These are phyloP conservation scores for Leptosphaerulina australis DNA, from an alignment of 2,329 filamentous ascomycete species.

Conservation along the genomic window DNA sequence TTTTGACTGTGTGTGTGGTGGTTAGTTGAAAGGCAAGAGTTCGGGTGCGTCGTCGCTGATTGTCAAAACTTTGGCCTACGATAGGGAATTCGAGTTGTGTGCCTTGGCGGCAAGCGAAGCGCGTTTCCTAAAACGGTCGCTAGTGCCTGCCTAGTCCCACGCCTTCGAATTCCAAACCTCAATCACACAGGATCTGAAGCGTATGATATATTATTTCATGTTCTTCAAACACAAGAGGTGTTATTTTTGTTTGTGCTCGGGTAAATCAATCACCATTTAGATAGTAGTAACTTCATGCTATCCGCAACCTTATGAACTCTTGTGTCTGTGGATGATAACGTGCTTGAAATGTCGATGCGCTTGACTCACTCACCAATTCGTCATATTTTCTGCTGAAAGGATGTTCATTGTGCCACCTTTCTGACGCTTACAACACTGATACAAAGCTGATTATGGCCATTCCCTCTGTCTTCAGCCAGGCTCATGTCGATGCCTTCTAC, in stretches of 20 bases:
- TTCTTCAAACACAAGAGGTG: too few relatives aligned
- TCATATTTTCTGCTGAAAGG: not conserved
- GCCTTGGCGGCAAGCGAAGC: slow-evolving; percentile 8
- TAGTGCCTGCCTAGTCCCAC: slow-evolving; percentile 1
- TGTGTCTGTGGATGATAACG: slow-evolving; percentile 9
- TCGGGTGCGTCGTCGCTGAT: slow-evolving; percentile 41
- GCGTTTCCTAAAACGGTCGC: slow-evolving; percentile 2
- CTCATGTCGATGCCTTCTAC: slow-evolving; percentile 44
- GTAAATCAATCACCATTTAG: too few relatives aligned
- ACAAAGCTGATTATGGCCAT: slow-evolving; percentile 6
- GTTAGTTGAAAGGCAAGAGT: slow-evolving; percentile 23
- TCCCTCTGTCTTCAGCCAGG: slow-evolving; percentile 30
- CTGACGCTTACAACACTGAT: not conserved
- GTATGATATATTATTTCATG: too few relatives aligned
- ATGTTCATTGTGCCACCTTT: not conserved
- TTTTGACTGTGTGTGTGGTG: slow-evolving; percentile 41
- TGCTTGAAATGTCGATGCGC: slow-evolving; percentile 13
- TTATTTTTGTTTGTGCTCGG: too few relatives aligned
- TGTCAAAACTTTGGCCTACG: slow-evolving; percentile 22
- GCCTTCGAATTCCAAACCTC: not conserved
- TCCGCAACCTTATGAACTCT: not conserved
- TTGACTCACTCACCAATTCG: slow-evolving; percentile 17
- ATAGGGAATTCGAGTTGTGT: too few relatives aligned
- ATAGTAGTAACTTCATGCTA: too few relatives aligned
- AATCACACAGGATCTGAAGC: slow-evolving; percentile 3